A percentile compares a stretch with the other conserved stretches of the same genome.
Evolutionary conservation across 768 basidiomycete species (phyloP).

Genomic region (Terana coerulea): DNA sequence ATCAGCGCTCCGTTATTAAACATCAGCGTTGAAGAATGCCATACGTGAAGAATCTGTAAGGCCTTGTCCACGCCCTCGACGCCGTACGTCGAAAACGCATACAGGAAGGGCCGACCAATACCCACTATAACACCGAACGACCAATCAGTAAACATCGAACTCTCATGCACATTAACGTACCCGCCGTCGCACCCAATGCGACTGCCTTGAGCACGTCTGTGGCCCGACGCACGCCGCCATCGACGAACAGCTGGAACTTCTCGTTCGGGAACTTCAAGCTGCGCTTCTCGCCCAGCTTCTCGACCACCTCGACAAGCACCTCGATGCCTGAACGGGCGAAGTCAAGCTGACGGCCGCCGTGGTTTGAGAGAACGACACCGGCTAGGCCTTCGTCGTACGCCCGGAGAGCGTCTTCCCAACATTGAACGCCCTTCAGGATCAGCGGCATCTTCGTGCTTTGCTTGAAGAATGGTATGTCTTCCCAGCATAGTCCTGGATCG

Average conservation of each 20-base stretch:
- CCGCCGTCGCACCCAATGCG: constrained; percentile 87
- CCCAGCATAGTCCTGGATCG: constrained; percentile 87
- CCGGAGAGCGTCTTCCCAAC: constrained; percentile 79
- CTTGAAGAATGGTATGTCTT: constrained; percentile 67
- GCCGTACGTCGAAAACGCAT: constrained; percentile 88
- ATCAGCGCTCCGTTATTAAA: neutral
- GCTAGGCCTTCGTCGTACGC: constrained; percentile 75
- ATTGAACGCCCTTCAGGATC: constrained; percentile 84
- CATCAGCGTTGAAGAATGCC: constrained; percentile 16
- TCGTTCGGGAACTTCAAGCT: constrained; percentile 74
- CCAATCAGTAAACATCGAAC: neutral
- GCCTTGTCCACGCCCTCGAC: constrained; percentile 82
- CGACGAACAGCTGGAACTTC: constrained; percentile 82
- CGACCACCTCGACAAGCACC: constrained; percentile 64
- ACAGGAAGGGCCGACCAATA: constrained; percentile 82
- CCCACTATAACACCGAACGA: constrained; percentile 45
- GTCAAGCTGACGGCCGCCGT: constrained; percentile 58
- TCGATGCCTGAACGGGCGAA: constrained; percentile 38
- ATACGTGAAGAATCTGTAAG: constrained; percentile 70
- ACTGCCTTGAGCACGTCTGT: constrained; percentile 88
- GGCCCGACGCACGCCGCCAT: constrained; percentile 92
- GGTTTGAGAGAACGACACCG: constrained; percentile 83
- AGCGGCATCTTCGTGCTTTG: constrained; percentile 76
- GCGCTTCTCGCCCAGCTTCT: constrained; percentile 59
- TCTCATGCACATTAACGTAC: constrained; percentile 28